Percentiles rank a stretch among this genome's conserved stretches.
Conservation (phyloP, 2,329 filamentous ascomycete genomes). For the Nannizziopsis barbatae region DNA sequence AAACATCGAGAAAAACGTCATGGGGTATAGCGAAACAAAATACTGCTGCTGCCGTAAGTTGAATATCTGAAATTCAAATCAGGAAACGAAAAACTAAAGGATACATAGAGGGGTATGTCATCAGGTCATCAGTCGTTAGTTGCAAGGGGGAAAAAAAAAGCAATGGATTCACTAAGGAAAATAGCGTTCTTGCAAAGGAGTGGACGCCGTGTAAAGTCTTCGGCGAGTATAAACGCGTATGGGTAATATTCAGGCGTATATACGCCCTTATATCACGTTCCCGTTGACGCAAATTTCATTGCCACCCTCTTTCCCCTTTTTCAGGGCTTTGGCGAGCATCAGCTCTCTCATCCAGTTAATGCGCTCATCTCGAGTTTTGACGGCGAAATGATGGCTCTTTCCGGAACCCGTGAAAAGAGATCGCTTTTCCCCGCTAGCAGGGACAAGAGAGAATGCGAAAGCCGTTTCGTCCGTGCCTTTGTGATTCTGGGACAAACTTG, state of each 20-base stretch:
- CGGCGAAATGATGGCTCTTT: constrained; percentile 91
- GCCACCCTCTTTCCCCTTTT: constrained; percentile 24
- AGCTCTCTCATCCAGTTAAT: constrained; percentile 67
- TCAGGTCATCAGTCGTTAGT: constrained; percentile 7
- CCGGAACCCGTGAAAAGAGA: constrained; percentile 34
- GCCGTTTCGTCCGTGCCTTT: constrained; percentile 22
- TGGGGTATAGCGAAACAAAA: too few species aligned
- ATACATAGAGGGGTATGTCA: neutral
- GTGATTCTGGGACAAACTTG: constrained; percentile 10
- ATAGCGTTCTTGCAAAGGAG: neutral
- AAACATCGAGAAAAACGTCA: too few species aligned
- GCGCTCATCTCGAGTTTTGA: constrained; percentile 72
- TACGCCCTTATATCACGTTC: constrained; percentile 19
- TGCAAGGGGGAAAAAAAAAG: neutral
- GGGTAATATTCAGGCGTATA: neutral
- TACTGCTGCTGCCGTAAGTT: too few species aligned
- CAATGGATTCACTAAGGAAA: neutral
- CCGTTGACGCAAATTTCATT: constrained; percentile 24
- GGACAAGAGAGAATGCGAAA: constrained; percentile 36
- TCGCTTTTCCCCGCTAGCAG: constrained; percentile 34
- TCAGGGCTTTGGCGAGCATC: constrained; percentile 37
- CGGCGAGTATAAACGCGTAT: neutral
- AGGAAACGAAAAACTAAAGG: neutral
- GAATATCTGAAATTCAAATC: neutral
- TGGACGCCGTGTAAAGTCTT: neutral